Evolutionary conservation across 1,284 basidiomycete genomes (phyloP).

Genomic region (Irpex sp.): DNA sequence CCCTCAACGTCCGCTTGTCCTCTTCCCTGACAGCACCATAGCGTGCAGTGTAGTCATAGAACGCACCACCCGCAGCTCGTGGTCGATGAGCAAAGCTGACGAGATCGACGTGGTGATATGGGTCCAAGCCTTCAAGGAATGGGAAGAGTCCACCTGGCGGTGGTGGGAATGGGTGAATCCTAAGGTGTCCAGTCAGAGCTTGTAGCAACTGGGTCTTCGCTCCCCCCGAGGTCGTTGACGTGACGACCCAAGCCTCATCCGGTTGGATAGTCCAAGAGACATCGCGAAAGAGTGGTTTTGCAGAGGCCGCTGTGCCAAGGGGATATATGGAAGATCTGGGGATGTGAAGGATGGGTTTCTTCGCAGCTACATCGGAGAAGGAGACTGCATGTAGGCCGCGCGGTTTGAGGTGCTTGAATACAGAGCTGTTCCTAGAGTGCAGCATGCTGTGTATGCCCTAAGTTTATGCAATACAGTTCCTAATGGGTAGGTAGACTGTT

Average conservation of each 20-base stretch:
- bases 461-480: too few species aligned
- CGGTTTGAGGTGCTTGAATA: background rate
- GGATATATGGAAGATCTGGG: slow-evolving; percentile 25
- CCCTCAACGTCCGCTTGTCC: slow-evolving; percentile 68
- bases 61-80: slow-evolving; percentile 60
- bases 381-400: background rate
- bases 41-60: slow-evolving; percentile 88
- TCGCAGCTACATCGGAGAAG: background rate
- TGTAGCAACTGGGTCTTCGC: slow-evolving; percentile 25
- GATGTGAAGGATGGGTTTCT: slow-evolving; percentile 21
- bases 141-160: slow-evolving; percentile 72
- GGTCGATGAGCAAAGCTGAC: slow-evolving; percentile 74
- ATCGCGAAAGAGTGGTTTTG: slow-evolving; percentile 21
- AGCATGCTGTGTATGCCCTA: background rate
- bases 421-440: background rate
- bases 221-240: slow-evolving; percentile 19
- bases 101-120: slow-evolving; percentile 51
- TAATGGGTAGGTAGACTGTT: too few species aligned
- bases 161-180: slow-evolving; percentile 57
- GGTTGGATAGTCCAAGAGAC: slow-evolving; percentile 24
- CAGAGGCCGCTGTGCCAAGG: slow-evolving; percentile 16
- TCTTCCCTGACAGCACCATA: slow-evolving; percentile 86
- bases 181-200: slow-evolving; percentile 62
- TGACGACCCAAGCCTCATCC: slow-evolving; percentile 26
- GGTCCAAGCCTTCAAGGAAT: slow-evolving; percentile 48